Evolutionary conservation across 208 protist species (phyloP).

Genomic region (Acanthamoeba castellanii): DNA sequence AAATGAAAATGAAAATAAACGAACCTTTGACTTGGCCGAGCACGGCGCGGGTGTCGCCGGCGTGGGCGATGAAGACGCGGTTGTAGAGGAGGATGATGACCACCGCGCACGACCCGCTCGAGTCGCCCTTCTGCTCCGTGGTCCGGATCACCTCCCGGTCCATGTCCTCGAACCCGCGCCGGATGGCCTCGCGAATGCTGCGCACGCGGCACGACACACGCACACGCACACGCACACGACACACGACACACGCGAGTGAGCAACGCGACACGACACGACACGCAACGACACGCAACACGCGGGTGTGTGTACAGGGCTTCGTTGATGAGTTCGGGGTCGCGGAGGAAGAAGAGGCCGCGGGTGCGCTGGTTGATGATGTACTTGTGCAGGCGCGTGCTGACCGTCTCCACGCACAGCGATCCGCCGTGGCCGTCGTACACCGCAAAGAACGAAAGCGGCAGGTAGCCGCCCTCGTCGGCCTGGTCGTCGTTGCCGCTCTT

Average conservation of each 20-base stretch:
- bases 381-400: not conserved
- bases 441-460: conserved; percentile 49
- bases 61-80: conserved; percentile 9
- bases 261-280: not conserved
- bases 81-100: not conserved
- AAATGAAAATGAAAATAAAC: not conserved
- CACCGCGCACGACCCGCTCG: conserved; percentile 16
- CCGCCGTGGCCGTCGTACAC: conserved; percentile 51
- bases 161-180: conserved; percentile 23
- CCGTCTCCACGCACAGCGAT: not conserved
- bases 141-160: not conserved
- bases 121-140: conserved; percentile 9
- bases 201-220: not conserved
- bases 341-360: conserved; percentile 11
- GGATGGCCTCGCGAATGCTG: not conserved
- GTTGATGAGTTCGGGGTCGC: conserved; percentile 16
- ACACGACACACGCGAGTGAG: not conserved
- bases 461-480: not conserved
- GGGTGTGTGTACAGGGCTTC: not conserved
- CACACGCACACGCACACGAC: not conserved
- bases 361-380: conserved; percentile 51
- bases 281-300: not conserved
- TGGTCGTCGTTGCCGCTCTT: not conserved
- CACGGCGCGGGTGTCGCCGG: conserved; percentile 2
- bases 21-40: not conserved